Evolutionary conservation across 139 green algal species (phyloP).

Genomic region (Diplosphaera chodatii): DNA sequence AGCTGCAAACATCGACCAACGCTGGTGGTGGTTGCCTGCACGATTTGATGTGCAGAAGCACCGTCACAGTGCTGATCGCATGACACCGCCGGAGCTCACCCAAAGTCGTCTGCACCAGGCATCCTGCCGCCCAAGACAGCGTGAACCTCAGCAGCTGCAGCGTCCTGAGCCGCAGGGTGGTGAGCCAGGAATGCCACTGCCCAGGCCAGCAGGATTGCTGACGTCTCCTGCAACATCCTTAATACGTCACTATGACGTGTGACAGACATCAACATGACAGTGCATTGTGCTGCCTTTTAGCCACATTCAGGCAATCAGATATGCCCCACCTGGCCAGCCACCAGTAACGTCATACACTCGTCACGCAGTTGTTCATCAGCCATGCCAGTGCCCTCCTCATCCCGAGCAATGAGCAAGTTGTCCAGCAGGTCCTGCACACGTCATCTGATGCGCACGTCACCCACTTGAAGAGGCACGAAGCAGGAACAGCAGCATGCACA

Average conservation of each 20-base stretch:
- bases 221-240: conserved; percentile 64
- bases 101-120: neutral
- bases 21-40: too few relatives aligned
- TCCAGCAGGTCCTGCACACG: conserved; percentile 64
- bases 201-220: conserved; percentile 81
- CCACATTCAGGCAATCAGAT: too few relatives aligned
- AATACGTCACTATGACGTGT: too few relatives aligned
- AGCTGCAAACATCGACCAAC: too few relatives aligned
- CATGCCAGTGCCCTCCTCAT: conserved; percentile 62
- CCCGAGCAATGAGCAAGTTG: conserved; percentile 48
- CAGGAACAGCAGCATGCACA: too few relatives aligned
- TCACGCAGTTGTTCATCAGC: conserved; percentile 57
- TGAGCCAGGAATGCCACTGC: conserved; percentile 55
- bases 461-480: too few relatives aligned
- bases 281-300: too few relatives aligned
- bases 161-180: conserved; percentile 51
- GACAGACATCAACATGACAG: too few relatives aligned
- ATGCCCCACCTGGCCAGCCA: conserved; percentile 45
- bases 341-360: conserved; percentile 80
- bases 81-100: too few relatives aligned
- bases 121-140: neutral
- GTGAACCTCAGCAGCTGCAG: conserved; percentile 40
- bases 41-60: too few relatives aligned
- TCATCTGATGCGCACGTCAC: too few relatives aligned
- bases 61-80: too few relatives aligned